Percentiles rank a stretch among this genome's conserved stretches.
Conservation (phyloP, 176 grass and related monocot species). For the Eragrostis curvula region DNA sequence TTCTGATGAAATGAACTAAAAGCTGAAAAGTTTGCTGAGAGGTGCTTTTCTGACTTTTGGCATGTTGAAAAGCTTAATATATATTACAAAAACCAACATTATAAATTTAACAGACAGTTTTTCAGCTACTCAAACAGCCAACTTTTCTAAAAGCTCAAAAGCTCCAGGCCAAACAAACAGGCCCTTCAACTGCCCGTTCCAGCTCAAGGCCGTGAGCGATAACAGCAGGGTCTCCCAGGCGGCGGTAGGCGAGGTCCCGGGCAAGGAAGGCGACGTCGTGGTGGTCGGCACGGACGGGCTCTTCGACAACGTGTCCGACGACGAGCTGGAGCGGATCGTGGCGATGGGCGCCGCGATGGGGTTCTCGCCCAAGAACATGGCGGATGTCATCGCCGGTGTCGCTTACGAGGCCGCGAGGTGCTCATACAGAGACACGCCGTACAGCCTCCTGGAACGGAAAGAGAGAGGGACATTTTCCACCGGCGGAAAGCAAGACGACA, state of each 20-base stretch:
- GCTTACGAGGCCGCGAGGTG: background rate
- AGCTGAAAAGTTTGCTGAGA: no score
- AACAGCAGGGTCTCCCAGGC: rapidly evolving
- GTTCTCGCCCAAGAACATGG: conserved; percentile 26
- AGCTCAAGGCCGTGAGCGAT: background rate
- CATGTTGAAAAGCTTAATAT: no score
- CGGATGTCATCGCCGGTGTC: background rate
- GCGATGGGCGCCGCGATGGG: conserved; percentile 1
- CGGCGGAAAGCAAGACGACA: conserved; percentile 41
- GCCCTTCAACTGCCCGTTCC: conserved; percentile 41
- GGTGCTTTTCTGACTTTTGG: no score
- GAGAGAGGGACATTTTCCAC: rapidly evolving
- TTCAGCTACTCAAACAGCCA: no score
- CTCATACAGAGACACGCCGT: conserved; percentile 14
- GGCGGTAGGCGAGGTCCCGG: background rate
- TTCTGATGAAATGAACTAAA: no score
- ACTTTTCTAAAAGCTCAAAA: no score
- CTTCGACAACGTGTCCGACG: conserved; percentile 48
- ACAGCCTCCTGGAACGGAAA: background rate
- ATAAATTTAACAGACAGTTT: no score
- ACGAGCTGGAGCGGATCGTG: conserved; percentile 17
- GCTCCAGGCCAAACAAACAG: no score
- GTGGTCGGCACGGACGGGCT: conserved; percentile 48
- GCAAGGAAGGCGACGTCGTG: conserved; percentile 39
- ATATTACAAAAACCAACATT: no score